Conservation (phyloP, 2,329 filamentous ascomycete species). For the Furcasterigmium furcatum region DNA sequence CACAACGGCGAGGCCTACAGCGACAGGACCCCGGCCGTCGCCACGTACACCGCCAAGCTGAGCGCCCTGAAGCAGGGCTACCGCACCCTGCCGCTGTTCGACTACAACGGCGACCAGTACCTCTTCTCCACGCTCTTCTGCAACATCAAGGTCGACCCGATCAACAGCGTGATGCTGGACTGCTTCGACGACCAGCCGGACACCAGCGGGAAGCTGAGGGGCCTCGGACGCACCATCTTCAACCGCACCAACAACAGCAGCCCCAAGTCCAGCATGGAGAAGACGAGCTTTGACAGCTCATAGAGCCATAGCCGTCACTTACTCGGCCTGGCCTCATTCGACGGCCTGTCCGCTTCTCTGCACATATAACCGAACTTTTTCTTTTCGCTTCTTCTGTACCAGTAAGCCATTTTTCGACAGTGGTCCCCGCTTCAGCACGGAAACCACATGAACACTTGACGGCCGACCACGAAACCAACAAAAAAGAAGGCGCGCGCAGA, state of each 20-base stretch:
- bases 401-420: not conserved
- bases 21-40: slow-evolving; percentile 63
- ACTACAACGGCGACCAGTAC: slow-evolving; percentile 86
- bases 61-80: slow-evolving; percentile 87
- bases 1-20: slow-evolving; percentile 69
- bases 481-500: not conserved
- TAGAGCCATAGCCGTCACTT: not conserved
- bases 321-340: no score
- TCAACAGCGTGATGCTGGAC: slow-evolving; percentile 55
- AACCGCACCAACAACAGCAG: slow-evolving; percentile 47
- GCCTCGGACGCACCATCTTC: slow-evolving; percentile 55
- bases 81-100: slow-evolving; percentile 85
- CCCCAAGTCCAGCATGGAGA: slow-evolving; percentile 48
- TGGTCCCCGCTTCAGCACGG: not conserved
- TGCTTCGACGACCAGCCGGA: slow-evolving; percentile 31
- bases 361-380: no score
- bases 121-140: slow-evolving; percentile 94
- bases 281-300: slow-evolving; percentile 40
- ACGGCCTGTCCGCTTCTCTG: no score
- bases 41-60: slow-evolving; percentile 90
- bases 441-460: not conserved
- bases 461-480: not conserved
- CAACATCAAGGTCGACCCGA: slow-evolving; percentile 66
- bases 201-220: slow-evolving; percentile 47
- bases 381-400: not conserved